Evolutionary conservation across 495 filamentous ascomycete genomes (phyloP).

Genomic region (Wilcoxina mikolae): DNA sequence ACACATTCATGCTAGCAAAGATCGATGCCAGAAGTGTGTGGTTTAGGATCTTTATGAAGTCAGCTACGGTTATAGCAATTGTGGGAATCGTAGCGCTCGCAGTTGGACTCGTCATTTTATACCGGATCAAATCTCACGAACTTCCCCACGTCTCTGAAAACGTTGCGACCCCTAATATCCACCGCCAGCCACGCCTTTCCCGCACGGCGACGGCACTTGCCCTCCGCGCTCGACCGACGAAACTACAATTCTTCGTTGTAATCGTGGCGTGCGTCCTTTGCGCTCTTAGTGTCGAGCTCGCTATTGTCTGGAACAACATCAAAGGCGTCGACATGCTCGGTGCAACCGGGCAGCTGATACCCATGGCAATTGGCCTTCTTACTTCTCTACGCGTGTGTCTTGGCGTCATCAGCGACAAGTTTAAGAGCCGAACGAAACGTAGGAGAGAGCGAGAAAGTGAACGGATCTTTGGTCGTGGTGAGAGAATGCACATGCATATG

Average conservation of each 20-base stretch:
- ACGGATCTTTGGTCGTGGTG: background rate
- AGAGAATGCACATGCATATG: too few species aligned
- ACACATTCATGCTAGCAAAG: background rate
- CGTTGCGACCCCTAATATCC: too few species aligned
- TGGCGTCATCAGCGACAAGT: background rate
- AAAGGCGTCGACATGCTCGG: slow-evolving; percentile 13
- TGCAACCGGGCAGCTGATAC: slow-evolving; percentile 20
- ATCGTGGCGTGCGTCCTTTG: slow-evolving; percentile 11
- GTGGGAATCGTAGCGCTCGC: background rate
- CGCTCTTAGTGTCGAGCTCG: slow-evolving; percentile 14
- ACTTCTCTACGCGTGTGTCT: background rate
- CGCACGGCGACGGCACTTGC: slow-evolving; percentile 3
- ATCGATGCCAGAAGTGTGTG: background rate
- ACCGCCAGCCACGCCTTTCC: background rate
- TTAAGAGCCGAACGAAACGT: background rate
- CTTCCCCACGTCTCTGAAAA: background rate
- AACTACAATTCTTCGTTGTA: background rate
- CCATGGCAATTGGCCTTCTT: slow-evolving; percentile 16
- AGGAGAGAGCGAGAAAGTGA: background rate
- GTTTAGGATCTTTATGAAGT: slow-evolving; percentile 14
- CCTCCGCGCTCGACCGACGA: background rate
- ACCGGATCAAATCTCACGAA: background rate
- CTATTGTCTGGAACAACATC: slow-evolving; percentile 18
- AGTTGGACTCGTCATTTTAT: background rate
- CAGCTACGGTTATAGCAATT: background rate